Base-by-base conservation (phyloP, 345 rosid genomes). In the Noccaea bulbosa region DNA sequence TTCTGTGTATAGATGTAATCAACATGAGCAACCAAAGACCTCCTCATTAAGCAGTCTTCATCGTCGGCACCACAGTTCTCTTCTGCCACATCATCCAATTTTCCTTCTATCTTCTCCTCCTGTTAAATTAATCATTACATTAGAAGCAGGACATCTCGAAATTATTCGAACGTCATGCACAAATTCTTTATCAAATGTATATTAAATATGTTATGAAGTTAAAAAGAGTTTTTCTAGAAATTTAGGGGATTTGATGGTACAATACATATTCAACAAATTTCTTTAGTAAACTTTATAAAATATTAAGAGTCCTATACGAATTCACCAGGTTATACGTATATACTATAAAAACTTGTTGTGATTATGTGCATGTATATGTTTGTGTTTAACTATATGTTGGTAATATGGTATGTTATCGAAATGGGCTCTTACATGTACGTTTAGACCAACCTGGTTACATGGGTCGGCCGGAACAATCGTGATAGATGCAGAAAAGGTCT, bases 11-110 rank as follows among this genome's bases (percentile, higher is more conserved):
- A 88, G 69, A 88, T 84, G 39, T 88, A 88, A 61, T 88, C 93
- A 20, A 33, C 5, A 78, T 88, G 93, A 62, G 90, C 90, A 27
- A 77, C 88, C 59, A 88, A 81, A 75, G 81, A 71, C 59, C 88
- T 81, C 45, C 88, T 82, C 74, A 78, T 69, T 78, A 86, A 75
- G 52, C 91, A 86, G 27, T 88, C 88, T 43, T 88, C 92, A 12
- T 87, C 90, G 8, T 57, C 17, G 11, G 77, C 86, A 55, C 80
- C 78, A 68, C 93, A 86, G 68, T 57, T 69, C 43, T 77, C 83
- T 12, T 75, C 83, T 12, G 55, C 48, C 24, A 48, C 44, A 5
- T 56, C 82, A 43, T 74, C 55, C 51, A 27, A 3, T 75, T 47
- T 62, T 16, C 44, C 64, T 27, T 60, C 78, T 38, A 45, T 4